Percentiles rank a stretch among this genome's conserved stretches.
Conservation (phyloP, 768 basidiomycete genomes). For the Fomitopsis serialis region DNA sequence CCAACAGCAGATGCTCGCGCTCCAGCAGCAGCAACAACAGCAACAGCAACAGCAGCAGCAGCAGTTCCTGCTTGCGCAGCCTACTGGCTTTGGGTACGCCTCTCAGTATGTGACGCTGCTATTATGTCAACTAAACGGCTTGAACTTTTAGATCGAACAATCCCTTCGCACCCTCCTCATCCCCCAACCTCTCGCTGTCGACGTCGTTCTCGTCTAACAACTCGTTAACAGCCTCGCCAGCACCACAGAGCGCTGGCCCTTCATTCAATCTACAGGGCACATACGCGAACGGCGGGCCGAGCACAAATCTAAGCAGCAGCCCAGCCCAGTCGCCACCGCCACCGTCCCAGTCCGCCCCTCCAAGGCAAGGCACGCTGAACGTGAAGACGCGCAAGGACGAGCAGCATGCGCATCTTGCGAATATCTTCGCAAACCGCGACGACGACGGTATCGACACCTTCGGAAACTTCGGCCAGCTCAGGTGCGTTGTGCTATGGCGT, state of each 20-base stretch:
- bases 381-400: constrained; percentile 51
- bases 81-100: constrained; percentile 72
- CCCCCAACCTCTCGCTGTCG: constrained; percentile 24
- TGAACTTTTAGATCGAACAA: constrained; percentile 74
- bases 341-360: constrained; percentile 33
- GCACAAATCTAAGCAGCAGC: constrained; percentile 37
- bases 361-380: constrained; percentile 7
- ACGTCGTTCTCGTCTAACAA: constrained; percentile 25
- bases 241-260: constrained; percentile 30
- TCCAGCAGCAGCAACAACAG: constrained; percentile 48
- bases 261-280: constrained; percentile 70
- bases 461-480: constrained; percentile 77
- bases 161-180: constrained; percentile 66
- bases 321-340: constrained; percentile 36
- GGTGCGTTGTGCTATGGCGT: constrained; percentile 33
- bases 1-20: constrained; percentile 53
- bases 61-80: constrained; percentile 45
- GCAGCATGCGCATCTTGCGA: constrained; percentile 69
- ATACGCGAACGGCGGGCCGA: constrained; percentile 43
- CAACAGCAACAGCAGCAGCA: constrained; percentile 42
- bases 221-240: constrained; percentile 29
- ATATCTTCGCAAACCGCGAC: constrained; percentile 71
- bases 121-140: background rate
- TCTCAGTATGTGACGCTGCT: too few species aligned
- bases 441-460: constrained; percentile 96